Evolutionary conservation across 2,329 filamentous ascomycete species (phyloP).

Genomic region (Penicillium olsonii): DNA sequence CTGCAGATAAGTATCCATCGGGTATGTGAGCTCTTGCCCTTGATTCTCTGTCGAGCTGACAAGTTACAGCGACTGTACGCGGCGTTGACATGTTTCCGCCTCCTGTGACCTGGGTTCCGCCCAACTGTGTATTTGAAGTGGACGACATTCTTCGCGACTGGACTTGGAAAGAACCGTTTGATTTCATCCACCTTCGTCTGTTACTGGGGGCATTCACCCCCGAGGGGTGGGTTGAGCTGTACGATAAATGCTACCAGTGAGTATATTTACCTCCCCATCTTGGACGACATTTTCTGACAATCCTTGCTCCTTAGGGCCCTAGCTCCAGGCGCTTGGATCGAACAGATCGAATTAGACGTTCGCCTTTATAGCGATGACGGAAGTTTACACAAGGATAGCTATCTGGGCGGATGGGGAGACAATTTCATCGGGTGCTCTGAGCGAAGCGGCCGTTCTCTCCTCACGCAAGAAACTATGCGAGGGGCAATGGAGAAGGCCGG

Average conservation of each 20-base stretch:
- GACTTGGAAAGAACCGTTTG: constrained; percentile 25
- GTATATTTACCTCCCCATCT: not conserved
- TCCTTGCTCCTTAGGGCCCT: not conserved
- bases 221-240: constrained; percentile 1
- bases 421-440: constrained; percentile 25
- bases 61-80: constrained; percentile 10
- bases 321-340: constrained; percentile 8
- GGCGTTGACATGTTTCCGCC: constrained; percentile 27
- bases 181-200: constrained; percentile 24
- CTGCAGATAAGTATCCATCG: constrained; percentile 8
- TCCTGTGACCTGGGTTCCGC: constrained; percentile 23
- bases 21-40: not conserved
- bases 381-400: constrained; percentile 1
- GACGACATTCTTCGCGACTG: constrained; percentile 25
- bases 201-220: constrained; percentile 13
- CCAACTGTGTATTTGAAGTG: constrained; percentile 29
- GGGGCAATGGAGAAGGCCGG: constrained; percentile 29
- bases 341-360: constrained; percentile 13
- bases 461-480: constrained; percentile 27
- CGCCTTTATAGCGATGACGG: constrained; percentile 10
- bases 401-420: constrained; percentile 12
- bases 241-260: constrained; percentile 13
- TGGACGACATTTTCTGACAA: no score
- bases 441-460: constrained; percentile 23
- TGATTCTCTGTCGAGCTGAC: not conserved